Conservation (phyloP, 2,329 filamentous ascomycete genomes). For the Xylaria sp. region DNA sequence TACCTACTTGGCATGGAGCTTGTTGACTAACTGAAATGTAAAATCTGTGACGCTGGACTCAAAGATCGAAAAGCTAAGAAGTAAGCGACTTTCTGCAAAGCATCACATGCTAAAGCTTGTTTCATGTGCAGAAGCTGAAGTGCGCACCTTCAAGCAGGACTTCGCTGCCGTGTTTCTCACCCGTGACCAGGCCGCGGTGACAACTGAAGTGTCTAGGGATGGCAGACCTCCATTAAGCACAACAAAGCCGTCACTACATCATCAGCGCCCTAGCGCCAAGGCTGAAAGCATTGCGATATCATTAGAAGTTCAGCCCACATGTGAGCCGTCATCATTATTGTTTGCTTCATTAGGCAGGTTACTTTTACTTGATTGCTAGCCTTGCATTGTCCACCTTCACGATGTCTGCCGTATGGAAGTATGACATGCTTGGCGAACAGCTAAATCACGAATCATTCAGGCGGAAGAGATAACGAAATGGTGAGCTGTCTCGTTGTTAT, state of each 20-base stretch:
- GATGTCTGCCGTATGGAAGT: background rate
- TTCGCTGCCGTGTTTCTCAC: background rate
- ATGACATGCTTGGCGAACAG: slow-evolving; percentile 16
- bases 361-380: background rate
- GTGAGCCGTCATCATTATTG: background rate
- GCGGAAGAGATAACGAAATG: slow-evolving; percentile 14
- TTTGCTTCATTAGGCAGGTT: slow-evolving; percentile 27
- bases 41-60: background rate
- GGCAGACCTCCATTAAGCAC: background rate
- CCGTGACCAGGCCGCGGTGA: background rate
- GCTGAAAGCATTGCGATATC: slow-evolving; percentile 6
- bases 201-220: background rate
- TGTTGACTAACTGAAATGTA: background rate
- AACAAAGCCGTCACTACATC: background rate
- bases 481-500: slow-evolving; percentile 10
- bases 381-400: background rate
- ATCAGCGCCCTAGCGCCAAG: background rate
- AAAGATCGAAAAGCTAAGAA: background rate
- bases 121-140: background rate
- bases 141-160: background rate
- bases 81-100: background rate
- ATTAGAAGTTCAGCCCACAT: background rate
- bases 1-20: slow-evolving; percentile 4
- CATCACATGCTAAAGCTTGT: background rate
- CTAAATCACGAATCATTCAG: slow-evolving; percentile 2